Base-by-base conservation (phyloP, 1,284 basidiomycete species). In the Tranzscheliella williamsii region DNA sequence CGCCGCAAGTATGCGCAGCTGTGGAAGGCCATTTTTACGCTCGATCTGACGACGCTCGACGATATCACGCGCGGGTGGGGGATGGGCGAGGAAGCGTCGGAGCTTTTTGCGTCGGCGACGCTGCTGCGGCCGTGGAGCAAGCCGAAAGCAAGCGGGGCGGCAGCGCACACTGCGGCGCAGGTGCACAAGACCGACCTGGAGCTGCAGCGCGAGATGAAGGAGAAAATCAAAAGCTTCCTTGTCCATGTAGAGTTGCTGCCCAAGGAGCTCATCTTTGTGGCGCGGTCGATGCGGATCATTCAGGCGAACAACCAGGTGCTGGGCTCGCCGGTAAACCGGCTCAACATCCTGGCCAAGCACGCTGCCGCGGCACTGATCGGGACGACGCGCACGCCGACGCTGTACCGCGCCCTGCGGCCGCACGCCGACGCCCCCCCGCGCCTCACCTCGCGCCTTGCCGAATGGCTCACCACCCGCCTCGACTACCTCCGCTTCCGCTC, bases 321-420 rank as follows among this genome's bases (percentile, higher is more conserved):
- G 2, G 69, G 67, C 2, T 73, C 71, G n/a, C 71, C 70, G 3
- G 72, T 72, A 12, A 73, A 73, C 38, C 51, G 72, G 18, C 58
- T 73, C 46, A 72, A 73, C 58, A 73, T 73, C 35, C 47, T 73
- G 6, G 72, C 72, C n/a, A 61, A 52, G 22, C 70, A 73, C 27
- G 72, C 72, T 1, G 61, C 70, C 6, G 56, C 58, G 7, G 70
- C 72, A 1, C 43, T 73, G 6, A 50, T 72, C 24, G 42, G 41
- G 16, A 53, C 38, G 24, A 48, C 50, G n/a, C 26, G 46, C 20
- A 66, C 66, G 13, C 58, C 62, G 1, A 47, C 39, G 2, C 29
- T 69, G 12, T 63, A 50, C 18, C 56, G 68, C 29, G 68, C 71
- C 16, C 49, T 72, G 21, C 36, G 44, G 21, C 69, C 69, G 29